Evolutionary conservation across 345 rosid species (phyloP), one percentile per base, ranked within the genome.

Genomic region (Eucalyptus grandis): DNA sequence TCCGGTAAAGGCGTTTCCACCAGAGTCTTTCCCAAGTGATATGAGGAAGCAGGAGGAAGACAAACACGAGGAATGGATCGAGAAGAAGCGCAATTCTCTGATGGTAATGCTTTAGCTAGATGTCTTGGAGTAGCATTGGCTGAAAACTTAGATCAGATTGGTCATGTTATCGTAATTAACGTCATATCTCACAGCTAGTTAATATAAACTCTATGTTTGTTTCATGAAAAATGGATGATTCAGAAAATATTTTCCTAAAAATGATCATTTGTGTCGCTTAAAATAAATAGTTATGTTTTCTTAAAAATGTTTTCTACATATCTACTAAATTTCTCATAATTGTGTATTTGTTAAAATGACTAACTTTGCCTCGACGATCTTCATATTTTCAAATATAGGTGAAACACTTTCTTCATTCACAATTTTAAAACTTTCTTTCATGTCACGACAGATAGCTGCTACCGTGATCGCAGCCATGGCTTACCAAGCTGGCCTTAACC

Each of bases 21-120:
- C n/a, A 26, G 1, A 0, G 7, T 26, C 65, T 58, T 26, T 2
- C 0, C 4, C 7, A 0, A 14, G 14, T 24, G 4, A 58, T 5
- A 58, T 24, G 6, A 11, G 14, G 30, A 24, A 24, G 27, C 30
- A 10, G 0, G 0, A 56, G 30, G 62, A 2, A 11, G 65, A 58
- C n/a, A 58, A 26, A 26, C 65, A 10, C 4, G 1, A 58, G n/a
- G 1, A 9, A 26, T 58, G n/a, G 65, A 58, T 58, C 14, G 0
- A 10, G n/a, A 26, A 58, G n/a, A 26, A 24, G 65, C 14, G 7
- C 6, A 4, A 58, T 58, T 58, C 65, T 58, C n/a, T 58, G 1
- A 58, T 58, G 65, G 65, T 58, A 58, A 58, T 58, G 65, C 65
- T 58, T 58, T 58, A 24, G 4, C 11, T 26, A 10, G 65, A 54